Evolutionary conservation across 352 stramenopile species (phyloP).

Genomic region (Lagenidium giganteum): DNA sequence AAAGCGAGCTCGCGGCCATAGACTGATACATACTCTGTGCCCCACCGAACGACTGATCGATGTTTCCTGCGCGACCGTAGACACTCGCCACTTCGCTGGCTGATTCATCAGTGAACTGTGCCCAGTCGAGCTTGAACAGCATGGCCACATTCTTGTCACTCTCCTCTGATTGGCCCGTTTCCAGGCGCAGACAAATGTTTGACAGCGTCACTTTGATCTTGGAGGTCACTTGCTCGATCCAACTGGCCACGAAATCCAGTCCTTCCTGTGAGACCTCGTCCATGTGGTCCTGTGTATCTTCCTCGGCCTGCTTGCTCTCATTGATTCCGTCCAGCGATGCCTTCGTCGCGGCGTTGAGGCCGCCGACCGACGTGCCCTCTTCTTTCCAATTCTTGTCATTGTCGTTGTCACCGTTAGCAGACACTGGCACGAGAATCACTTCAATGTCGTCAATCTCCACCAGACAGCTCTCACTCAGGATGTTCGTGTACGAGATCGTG

Average conservation of each 20-base stretch:
- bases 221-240: constrained; percentile 87
- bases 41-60: constrained; percentile 2
- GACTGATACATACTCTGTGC: constrained; percentile 49
- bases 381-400: background rate
- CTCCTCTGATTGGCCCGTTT: constrained; percentile 45
- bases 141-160: constrained; percentile 63
- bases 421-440: constrained; percentile 71
- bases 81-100: constrained; percentile 68
- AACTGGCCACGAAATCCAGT: constrained; percentile 86
- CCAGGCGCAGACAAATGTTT: constrained; percentile 77
- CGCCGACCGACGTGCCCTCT: background rate
- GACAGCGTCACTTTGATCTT: constrained; percentile 88
- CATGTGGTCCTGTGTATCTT: constrained; percentile 34
- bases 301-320: background rate
- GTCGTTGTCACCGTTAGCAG: constrained; percentile 2
- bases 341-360: constrained; percentile 1
- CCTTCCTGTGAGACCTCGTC: constrained; percentile 86
- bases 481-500: constrained; percentile 82
- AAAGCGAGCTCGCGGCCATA: constrained; percentile 76
- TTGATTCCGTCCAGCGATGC: background rate
- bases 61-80: constrained; percentile 30
- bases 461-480: constrained; percentile 86
- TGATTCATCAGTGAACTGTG: constrained; percentile 82
- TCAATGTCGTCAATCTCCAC: constrained; percentile 87
- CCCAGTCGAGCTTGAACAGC: constrained; percentile 72